These are phyloP conservation scores for Monosporascus sp. DNA, from an alignment of 2,329 filamentous ascomycete genomes.

Conservation along the genomic window DNA sequence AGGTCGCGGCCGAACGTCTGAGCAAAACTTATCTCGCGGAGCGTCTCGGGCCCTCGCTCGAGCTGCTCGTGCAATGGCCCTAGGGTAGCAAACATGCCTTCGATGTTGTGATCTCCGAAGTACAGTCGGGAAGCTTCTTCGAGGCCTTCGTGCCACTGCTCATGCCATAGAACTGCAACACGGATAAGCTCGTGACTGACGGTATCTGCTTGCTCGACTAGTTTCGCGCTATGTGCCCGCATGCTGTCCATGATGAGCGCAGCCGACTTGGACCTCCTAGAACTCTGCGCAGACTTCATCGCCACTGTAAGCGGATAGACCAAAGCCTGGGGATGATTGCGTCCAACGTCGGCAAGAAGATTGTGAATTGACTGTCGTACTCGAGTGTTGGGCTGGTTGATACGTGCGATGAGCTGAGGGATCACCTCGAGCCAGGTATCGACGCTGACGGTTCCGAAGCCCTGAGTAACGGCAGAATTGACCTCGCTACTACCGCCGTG, in stretches of 20 bases:
- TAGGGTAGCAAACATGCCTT: conserved; percentile 92
- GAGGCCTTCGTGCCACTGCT: conserved; percentile 96
- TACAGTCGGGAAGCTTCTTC: conserved; percentile 95
- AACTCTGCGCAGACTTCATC: conserved; percentile 86
- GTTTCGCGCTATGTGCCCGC: conserved; percentile 84
- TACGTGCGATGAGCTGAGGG: conserved; percentile 91
- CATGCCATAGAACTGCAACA: conserved; percentile 96
- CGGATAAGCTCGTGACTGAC: conserved; percentile 96
- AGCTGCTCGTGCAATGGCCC: conserved; percentile 88
- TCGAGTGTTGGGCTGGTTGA: conserved; percentile 88
- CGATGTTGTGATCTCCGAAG: conserved; percentile 95
- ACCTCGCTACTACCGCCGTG: conserved; percentile 88
- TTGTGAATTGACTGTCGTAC: conserved; percentile 91
- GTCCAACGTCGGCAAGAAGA: conserved; percentile 84
- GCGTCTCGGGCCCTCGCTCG: conserved; percentile 84
- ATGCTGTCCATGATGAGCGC: conserved; percentile 96
- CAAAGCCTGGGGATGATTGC: conserved; percentile 89
- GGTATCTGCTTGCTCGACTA: conserved; percentile 91
- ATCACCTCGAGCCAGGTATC: conserved; percentile 99
- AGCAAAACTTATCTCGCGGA: conserved; percentile 93
- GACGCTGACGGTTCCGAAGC: conserved; percentile 85
- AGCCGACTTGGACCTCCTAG: conserved; percentile 79
- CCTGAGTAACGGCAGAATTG: conserved; percentile 80
- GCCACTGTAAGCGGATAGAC: conserved; percentile 97
- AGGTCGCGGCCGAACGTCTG: conserved; percentile 96